Evolutionary conservation across 1,139 yeast species (phyloP).

Genomic region (Chernovozyma sophiae-reginae): DNA sequence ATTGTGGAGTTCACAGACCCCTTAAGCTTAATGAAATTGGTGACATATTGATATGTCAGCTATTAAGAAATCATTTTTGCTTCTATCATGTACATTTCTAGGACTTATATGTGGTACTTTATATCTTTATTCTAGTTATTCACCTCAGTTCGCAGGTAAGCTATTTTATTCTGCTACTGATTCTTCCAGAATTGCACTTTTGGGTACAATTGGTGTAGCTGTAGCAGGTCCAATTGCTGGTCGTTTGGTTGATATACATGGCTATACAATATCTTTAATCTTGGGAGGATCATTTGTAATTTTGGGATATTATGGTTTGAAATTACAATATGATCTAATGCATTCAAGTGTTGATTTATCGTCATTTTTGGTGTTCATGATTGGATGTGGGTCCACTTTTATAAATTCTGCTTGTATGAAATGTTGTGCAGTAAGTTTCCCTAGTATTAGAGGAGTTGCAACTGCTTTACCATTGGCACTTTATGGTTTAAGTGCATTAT

Average conservation of each 20-base stretch:
- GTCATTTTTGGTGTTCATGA: slow-evolving; percentile 33
- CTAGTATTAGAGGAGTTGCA: slow-evolving; percentile 55
- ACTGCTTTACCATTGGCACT: slow-evolving; percentile 57
- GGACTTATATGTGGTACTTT: slow-evolving; percentile 61
- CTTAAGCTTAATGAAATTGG: no score
- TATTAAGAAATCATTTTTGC: slow-evolving; percentile 26
- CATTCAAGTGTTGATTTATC: slow-evolving; percentile 31
- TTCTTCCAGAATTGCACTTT: slow-evolving; percentile 52
- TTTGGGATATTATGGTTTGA: slow-evolving; percentile 44
- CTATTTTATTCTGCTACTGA: slow-evolving; percentile 52
- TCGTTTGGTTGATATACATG: slow-evolving; percentile 49
- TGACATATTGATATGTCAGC: slow-evolving; percentile 6
- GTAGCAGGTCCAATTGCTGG: slow-evolving; percentile 58
- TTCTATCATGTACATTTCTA: slow-evolving; percentile 44
- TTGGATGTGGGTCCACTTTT: slow-evolving; percentile 55
- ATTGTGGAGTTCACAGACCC: no score
- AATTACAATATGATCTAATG: slow-evolving; percentile 36
- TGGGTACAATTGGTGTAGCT: slow-evolving; percentile 59
- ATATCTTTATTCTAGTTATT: slow-evolving; percentile 56
- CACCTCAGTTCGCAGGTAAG: slow-evolving; percentile 57
- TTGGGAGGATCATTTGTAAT: slow-evolving; percentile 43
- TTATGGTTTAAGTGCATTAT: slow-evolving; percentile 57
- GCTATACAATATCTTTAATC: slow-evolving; percentile 42
- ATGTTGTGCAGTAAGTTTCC: slow-evolving; percentile 56
- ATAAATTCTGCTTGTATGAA: slow-evolving; percentile 51